phyloP scores from a whole-genome alignment of 2,329 filamentous ascomycete species.

The Stachybotrys elegans region DNA sequence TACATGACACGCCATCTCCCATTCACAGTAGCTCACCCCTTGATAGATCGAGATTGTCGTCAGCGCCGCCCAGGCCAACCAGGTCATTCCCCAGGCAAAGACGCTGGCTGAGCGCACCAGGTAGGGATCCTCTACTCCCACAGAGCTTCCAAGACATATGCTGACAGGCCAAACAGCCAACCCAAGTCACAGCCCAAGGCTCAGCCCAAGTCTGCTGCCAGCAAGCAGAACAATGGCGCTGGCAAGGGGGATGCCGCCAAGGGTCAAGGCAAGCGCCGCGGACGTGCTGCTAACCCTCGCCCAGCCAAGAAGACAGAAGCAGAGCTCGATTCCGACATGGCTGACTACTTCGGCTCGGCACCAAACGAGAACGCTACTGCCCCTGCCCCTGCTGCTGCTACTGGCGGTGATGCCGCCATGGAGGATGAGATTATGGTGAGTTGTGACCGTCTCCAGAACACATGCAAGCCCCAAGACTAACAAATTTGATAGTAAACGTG shows the following conservation, averaged over 20 bases:
- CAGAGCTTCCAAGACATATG: not conserved
- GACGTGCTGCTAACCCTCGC: constrained; percentile 50
- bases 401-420: constrained; percentile 57
- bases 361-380: constrained; percentile 40
- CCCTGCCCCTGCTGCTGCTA: constrained; percentile 39
- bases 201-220: constrained; percentile 76
- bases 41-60: constrained; percentile 83
- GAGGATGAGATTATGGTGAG: constrained; percentile 57
- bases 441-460: too few species aligned
- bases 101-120: constrained; percentile 78
- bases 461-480: too few species aligned
- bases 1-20: too few species aligned
- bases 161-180: constrained; percentile 20
- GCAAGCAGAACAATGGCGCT: constrained; percentile 57
- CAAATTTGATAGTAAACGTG: too few species aligned
- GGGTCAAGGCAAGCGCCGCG: constrained; percentile 47
- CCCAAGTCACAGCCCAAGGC: constrained; percentile 47
- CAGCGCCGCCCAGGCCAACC: constrained; percentile 66
- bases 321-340: constrained; percentile 96
- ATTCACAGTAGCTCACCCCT: too few species aligned
- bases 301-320: constrained; percentile 84
- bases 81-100: constrained; percentile 61
- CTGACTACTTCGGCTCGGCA: constrained; percentile 73
- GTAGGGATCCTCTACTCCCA: constrained; percentile 36
- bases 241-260: constrained; percentile 37